These are phyloP conservation scores for Psilocybe mexicana DNA, from an alignment of 1,284 basidiomycete species.

Conservation along the genomic window DNA sequence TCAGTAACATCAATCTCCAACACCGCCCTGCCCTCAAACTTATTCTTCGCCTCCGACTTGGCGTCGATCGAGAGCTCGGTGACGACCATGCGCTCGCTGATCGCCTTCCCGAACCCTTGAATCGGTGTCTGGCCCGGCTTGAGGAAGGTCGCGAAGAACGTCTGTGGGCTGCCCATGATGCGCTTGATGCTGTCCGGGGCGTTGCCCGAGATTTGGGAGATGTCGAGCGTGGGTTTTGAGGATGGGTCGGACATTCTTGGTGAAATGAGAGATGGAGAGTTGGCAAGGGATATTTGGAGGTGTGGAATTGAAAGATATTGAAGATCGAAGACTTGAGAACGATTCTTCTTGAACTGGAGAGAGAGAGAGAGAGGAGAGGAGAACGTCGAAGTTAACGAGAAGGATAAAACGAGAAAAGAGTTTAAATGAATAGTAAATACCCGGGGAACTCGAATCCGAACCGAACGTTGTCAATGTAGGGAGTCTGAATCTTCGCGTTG, in stretches of 20 bases:
- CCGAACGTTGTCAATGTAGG: too few relatives aligned
- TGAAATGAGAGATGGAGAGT: not conserved
- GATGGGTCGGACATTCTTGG: not conserved
- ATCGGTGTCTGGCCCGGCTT: conserved; percentile 10
- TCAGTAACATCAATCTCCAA: conserved; percentile 46
- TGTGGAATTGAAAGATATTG: not conserved
- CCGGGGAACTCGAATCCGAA: too few relatives aligned
- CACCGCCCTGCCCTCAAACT: conserved; percentile 47
- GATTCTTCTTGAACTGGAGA: not conserved
- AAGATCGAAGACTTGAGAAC: not conserved
- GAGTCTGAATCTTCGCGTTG: too few relatives aligned
- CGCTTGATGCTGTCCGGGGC: conserved; percentile 40
- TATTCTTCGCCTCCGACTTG: conserved; percentile 45
- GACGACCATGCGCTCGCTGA: conserved; percentile 34
- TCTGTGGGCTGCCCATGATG: conserved; percentile 25
- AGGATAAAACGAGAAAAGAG: too few relatives aligned
- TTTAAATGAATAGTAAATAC: too few relatives aligned
- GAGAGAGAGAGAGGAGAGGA: too few relatives aligned
- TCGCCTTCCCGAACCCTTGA: conserved; percentile 31
- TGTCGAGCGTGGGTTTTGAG: conserved; percentile 9
- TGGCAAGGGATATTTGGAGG: not conserved
- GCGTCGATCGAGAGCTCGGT: conserved; percentile 42
- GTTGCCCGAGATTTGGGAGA: conserved; percentile 42
- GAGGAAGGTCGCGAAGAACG: conserved; percentile 20
- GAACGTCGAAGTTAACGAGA: too few relatives aligned